A percentile compares a stretch with the other conserved stretches of the same genome.
phyloP scores from a whole-genome alignment of 2,329 filamentous ascomycete species.

The Fusarium globosum region DNA sequence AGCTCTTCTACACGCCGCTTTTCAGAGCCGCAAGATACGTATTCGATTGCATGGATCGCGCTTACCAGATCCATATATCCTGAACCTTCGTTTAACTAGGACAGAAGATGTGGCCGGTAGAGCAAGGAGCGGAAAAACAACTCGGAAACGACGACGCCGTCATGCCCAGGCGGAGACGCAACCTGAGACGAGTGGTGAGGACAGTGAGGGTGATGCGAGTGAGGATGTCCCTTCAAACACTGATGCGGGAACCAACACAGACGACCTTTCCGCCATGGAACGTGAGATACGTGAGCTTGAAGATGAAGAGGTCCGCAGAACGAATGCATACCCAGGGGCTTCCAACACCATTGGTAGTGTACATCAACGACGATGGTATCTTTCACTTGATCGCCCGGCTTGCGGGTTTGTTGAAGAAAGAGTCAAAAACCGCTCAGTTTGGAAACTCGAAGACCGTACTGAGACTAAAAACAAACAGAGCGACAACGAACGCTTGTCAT shows the following conservation, averaged over 20 bases:
- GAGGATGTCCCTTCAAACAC: conserved; percentile 38
- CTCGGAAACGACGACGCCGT: conserved; percentile 20
- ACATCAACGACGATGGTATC: conserved; percentile 74
- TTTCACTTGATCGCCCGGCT: conserved; percentile 68
- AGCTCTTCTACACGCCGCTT: conserved; percentile 62
- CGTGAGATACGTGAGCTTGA: conserved; percentile 58
- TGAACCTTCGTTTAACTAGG: conserved; percentile 64
- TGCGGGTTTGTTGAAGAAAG: conserved; percentile 65
- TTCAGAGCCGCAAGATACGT: conserved; percentile 66
- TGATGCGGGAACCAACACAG: conserved; percentile 10
- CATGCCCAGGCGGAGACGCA: not conserved
- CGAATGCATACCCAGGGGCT: conserved; percentile 75
- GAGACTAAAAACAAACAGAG: not conserved
- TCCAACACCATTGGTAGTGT: conserved; percentile 73
- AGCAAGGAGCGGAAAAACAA: conserved; percentile 33
- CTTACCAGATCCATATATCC: conserved; percentile 64
- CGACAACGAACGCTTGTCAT: conserved; percentile 51
- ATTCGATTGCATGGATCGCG: conserved; percentile 65
- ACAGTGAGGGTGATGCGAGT: conserved; percentile 16
- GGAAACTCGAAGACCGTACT: conserved; percentile 14
- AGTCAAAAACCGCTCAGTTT: conserved; percentile 27
- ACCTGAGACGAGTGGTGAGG: conserved; percentile 43
- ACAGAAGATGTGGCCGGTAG: conserved; percentile 53
- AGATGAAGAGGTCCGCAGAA: conserved; percentile 64
- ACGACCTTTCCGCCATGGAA: conserved; percentile 51